Evolutionary conservation across 768 basidiomycete genomes (phyloP), one percentile per base, ranked within the genome.

Genomic region (Serpula lacrymans): DNA sequence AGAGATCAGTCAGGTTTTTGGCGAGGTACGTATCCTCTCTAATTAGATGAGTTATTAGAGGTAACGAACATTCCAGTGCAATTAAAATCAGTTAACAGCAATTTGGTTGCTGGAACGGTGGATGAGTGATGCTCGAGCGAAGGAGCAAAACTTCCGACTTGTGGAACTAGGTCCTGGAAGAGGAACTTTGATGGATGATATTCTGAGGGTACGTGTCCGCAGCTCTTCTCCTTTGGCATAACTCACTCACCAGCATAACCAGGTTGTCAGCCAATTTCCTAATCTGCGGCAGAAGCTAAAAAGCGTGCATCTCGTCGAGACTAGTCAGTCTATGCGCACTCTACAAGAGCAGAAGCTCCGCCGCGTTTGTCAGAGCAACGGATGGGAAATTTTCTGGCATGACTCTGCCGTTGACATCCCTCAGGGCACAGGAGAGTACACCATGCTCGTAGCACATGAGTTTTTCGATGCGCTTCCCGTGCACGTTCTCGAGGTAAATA

Each of bases 401-500:
- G 75, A 85, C 40, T 70, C 77, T 0, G 63, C 96, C 13, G 77
- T 84, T 27, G 80, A 90, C 13, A 63, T 99, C 1, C 62, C 73
- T 0, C 63, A 55, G 3, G 66, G 68, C 45, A 51, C 70, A 13
- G 64, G 68, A 8, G 57, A 61, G 36, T 97, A 82, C 60, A 93
- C 92, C 0, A 80, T 96, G 70, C 60, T 96, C 17, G 67, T 97
- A 12, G 96, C 96, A 0, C 94, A 99, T 61, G 96, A 98, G 56
- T 95, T 98, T 65, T 98, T 99, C 47, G 96, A 98, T 58, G 94
- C 94, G 0, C 71, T 99, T 31, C 95, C 96, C 0, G 82, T 97
- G 34, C 89, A 96, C 60, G 68, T 93, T 26, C 67, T 98, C 26
- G 82, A 95, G 71, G 93, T 91, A 48, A 9, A 70, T 57, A 12